Evolutionary conservation across 2,329 filamentous ascomycete species (phyloP).

Genomic region (Esteya vermicola): DNA sequence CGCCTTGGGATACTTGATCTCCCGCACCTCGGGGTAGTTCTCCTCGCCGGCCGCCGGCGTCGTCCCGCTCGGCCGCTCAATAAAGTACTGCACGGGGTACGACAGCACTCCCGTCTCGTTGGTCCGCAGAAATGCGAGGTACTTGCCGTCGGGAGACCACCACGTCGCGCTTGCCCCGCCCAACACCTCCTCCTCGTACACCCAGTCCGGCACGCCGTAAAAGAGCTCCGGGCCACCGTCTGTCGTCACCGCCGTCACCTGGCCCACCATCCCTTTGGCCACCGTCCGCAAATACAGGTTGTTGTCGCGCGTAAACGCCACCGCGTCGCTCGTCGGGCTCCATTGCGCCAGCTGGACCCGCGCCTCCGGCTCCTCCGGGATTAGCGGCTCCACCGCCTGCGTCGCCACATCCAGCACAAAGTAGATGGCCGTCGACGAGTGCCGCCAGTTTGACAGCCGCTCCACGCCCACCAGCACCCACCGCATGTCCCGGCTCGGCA

Average conservation of each 20-base stretch:
- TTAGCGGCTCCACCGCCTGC: conserved; percentile 62
- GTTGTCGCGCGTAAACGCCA: conserved; percentile 84
- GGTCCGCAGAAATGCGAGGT: conserved; percentile 80
- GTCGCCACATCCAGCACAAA: conserved; percentile 84
- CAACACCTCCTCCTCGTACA: conserved; percentile 81
- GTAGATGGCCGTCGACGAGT: conserved; percentile 76
- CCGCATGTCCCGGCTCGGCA: conserved; percentile 71
- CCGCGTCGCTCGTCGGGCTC: conserved; percentile 73
- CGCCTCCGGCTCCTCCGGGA: conserved; percentile 49
- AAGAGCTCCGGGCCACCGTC: conserved; percentile 84
- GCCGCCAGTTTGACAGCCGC: conserved; percentile 65
- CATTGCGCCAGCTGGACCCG: conserved; percentile 74
- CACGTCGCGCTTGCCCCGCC: conserved; percentile 70
- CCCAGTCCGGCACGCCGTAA: conserved; percentile 95
- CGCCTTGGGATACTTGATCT: conserved; percentile 96
- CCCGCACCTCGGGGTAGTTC: conserved; percentile 74
- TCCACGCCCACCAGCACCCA: conserved; percentile 75
- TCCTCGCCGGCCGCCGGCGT: conserved; percentile 58
- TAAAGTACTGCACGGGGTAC: conserved; percentile 86
- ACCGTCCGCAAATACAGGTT: conserved; percentile 71
- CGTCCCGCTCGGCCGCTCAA: conserved; percentile 70
- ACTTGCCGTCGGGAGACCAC: conserved; percentile 88
- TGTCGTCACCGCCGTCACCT: conserved; percentile 34
- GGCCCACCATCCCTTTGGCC: conserved; percentile 20
- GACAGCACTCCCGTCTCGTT: conserved; percentile 87